Conservation (phyloP, 2,329 filamentous ascomycete species). For the Kalaharituber pfeilii region DNA sequence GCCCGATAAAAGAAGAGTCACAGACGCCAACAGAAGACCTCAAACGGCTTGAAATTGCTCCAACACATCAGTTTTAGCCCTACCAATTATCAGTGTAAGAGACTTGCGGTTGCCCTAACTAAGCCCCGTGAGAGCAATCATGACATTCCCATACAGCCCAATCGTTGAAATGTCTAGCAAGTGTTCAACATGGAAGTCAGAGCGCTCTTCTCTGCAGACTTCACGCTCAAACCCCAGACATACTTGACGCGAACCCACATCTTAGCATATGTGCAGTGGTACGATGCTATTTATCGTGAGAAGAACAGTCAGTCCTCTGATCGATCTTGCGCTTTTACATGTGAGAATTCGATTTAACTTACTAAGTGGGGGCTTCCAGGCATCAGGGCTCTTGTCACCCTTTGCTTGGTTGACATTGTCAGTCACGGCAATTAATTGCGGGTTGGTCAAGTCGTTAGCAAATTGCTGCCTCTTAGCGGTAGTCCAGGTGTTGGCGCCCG, state of each 20-base stretch:
- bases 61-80: too few species aligned
- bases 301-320: background rate
- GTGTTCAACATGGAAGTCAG: slow-evolving; percentile 46
- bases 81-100: too few species aligned
- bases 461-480: slow-evolving; percentile 47
- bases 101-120: too few species aligned
- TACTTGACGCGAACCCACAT: slow-evolving; percentile 67
- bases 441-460: slow-evolving; percentile 59
- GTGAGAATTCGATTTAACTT: slow-evolving; percentile 22
- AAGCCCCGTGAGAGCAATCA: too few species aligned
- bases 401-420: slow-evolving; percentile 58
- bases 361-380: slow-evolving; percentile 54
- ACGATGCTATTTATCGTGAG: slow-evolving; percentile 31
- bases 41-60: too few species aligned
- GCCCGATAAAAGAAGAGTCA: too few species aligned
- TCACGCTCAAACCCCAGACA: slow-evolving; percentile 51
- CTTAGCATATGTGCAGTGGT: slow-evolving; percentile 62
- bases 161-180: slow-evolving; percentile 32
- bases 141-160: background rate
- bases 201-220: slow-evolving; percentile 52
- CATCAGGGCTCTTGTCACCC: slow-evolving; percentile 54
- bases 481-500: slow-evolving; percentile 32
- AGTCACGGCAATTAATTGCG: slow-evolving; percentile 65
- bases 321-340: background rate
- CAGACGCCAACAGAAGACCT: too few species aligned